These are phyloP conservation scores for Leccinum griseonigrum DNA, from an alignment of 1,284 basidiomycete genomes.

Conservation along the genomic window DNA sequence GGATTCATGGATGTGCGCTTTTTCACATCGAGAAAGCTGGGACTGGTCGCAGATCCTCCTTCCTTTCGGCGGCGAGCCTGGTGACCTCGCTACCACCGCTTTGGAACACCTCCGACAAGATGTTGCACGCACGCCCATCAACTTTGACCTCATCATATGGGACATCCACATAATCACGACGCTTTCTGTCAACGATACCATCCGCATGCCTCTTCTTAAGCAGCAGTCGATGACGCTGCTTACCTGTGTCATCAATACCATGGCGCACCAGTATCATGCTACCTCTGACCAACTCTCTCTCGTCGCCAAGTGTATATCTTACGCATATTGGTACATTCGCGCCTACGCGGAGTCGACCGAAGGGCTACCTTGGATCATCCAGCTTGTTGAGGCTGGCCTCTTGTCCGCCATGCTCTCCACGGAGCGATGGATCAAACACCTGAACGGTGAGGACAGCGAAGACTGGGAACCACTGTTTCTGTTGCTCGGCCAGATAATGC, in stretches of 20 bases:
- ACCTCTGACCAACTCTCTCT: conserved; percentile 6
- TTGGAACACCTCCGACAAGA: conserved; percentile 28
- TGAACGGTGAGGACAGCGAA: conserved; percentile 20
- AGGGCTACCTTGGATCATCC: conserved; percentile 27
- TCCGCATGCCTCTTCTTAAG: conserved; percentile 26
- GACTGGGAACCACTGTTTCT: conserved; percentile 32
- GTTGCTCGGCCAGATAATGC: conserved; percentile 24
- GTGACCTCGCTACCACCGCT: conserved; percentile 24
- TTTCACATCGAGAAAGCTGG: conserved; percentile 25
- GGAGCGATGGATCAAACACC: conserved; percentile 27
- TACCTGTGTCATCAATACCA: conserved; percentile 15
- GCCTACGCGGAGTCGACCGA: conserved; percentile 27
- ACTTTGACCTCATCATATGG: conserved; percentile 31
- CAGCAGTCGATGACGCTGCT: conserved; percentile 23
- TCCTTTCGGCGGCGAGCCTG: conserved; percentile 22
- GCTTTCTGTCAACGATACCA: conserved; percentile 28
- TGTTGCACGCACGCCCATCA: conserved; percentile 16
- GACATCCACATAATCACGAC: conserved; percentile 31
- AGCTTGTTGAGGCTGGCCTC: conserved; percentile 27
- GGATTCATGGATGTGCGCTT: conserved; percentile 31
- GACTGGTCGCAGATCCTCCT: conserved; percentile 27
- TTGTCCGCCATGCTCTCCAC: conserved; percentile 26
- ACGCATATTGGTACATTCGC: conserved; percentile 32
- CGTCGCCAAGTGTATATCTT: conserved; percentile 29
- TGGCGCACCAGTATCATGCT: conserved; percentile 13